Base-by-base conservation (phyloP, 306 rosid species). In the Cyclanthera cordifolia region DNA sequence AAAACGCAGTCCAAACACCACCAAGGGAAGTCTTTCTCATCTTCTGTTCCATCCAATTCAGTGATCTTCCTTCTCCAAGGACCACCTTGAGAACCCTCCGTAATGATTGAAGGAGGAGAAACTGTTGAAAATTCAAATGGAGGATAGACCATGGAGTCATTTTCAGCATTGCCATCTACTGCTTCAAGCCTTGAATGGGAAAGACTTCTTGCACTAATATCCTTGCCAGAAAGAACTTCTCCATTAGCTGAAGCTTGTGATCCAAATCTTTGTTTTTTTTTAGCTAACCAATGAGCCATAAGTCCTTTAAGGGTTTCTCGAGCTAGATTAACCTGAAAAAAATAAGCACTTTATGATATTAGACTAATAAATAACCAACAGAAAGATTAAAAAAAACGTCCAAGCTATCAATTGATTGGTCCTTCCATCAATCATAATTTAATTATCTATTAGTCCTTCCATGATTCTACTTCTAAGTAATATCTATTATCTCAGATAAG, bases 231-330 rank as follows among this genome's bases (percentile, higher is more conserved):
- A 50, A 81, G 75, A 78, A 85, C 75, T 63, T 94, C 99, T 53
- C 97, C 99, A 71, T 94, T 94, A 20, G 88, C 86, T 25, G 87
- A 65, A 57, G 91, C 80, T 50, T 82, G 86, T 55, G 80, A 76
- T 76, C 95, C 99, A 74, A 58, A 66, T 83, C 87, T 82, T 72
- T 88, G 96, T 80, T 83, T 94, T 75, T 89, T 89, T 85, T 80
- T 85, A 20, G 75, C 77, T 82, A 94, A 76, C 97, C 99, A 94
- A 80, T 86, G 91, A 78, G 80, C 88, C 84, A 94, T 76, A 53
- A 94, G 94, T 73, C 99, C 99, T 82, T 94, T 94, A 72, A 94
- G 96, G 71, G 97, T 94, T 83, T 94, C 99, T 52, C 88, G 88
- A 25, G 90, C 97, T 67, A 94, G 86, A 87, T 90, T 90, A 73